A percentile compares a stretch with the other conserved stretches of the same genome.
Conservation (phyloP, 768 basidiomycete genomes). For the Naganishia onofrii region DNA sequence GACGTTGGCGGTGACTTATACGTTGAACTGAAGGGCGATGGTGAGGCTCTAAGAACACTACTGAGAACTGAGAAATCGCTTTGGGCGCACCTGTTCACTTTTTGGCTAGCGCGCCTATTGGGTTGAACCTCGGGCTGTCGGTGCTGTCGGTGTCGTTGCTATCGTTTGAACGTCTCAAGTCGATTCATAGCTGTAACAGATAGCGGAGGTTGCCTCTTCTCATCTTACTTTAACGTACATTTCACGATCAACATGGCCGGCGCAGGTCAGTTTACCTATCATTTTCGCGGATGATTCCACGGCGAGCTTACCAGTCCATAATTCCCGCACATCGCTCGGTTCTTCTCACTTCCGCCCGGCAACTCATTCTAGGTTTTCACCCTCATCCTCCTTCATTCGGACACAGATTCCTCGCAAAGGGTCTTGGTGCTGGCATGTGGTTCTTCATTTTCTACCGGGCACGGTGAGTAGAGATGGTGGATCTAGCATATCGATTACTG, state of each 20-base stretch:
- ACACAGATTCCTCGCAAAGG: constrained; percentile 76
- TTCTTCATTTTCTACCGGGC: constrained; percentile 98
- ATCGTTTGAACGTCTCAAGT: not conserved
- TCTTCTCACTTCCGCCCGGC: not conserved
- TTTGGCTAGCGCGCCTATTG: constrained; percentile 4
- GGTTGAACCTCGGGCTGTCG: not conserved
- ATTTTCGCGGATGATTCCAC: not conserved
- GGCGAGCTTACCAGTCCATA: not conserved
- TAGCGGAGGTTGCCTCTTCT: not conserved
- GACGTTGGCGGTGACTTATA: no score
- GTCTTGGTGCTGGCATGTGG: constrained; percentile 92
- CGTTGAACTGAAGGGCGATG: no score
- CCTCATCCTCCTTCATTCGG: constrained; percentile 77
- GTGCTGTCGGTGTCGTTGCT: not conserved
- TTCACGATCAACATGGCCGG: constrained; percentile 24
- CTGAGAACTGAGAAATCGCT: no score
- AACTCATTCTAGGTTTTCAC: constrained; percentile 65
- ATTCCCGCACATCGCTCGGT: not conserved
- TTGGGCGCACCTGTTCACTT: constrained; percentile 2
- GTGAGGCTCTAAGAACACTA: no score
- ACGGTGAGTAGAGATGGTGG: constrained; percentile 61
- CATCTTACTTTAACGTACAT: not conserved
- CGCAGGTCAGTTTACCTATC: constrained; percentile 13
- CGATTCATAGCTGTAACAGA: not conserved
- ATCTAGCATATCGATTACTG: constrained; percentile 20